Percentiles rank a stretch among this genome's conserved stretches.
Conservation (phyloP, 805 yeast species). For the Lipomyces japonicus region DNA sequence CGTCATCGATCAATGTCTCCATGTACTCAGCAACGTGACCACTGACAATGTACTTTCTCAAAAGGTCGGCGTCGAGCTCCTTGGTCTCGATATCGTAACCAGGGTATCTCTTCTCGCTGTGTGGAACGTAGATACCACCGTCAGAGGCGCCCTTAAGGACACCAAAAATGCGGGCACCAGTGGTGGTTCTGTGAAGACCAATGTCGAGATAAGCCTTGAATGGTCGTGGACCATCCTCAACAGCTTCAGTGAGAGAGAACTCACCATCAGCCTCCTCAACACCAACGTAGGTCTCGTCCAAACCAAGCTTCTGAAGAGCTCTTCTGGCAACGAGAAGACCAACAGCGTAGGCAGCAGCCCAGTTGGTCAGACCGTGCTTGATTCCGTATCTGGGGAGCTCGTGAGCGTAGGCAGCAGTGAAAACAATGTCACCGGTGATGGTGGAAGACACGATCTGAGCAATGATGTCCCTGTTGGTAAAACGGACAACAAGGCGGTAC, state of each 20-base stretch:
- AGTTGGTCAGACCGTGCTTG: conserved; percentile 97
- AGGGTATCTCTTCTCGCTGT: conserved; percentile 99
- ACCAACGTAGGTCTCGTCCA: conserved; percentile 97
- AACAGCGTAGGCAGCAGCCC: conserved; percentile 99
- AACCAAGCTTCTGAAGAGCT: conserved; percentile 94
- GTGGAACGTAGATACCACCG: conserved; percentile 99
- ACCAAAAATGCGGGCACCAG: conserved; percentile 99
- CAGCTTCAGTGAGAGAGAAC: conserved; percentile 97
- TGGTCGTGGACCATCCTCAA: conserved; percentile 99
- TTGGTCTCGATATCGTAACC: conserved; percentile 99
- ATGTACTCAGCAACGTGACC: conserved; percentile 99
- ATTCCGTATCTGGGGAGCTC: conserved; percentile 98
- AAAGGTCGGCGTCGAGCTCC: conserved; percentile 94
- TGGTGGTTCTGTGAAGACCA: conserved; percentile 99
- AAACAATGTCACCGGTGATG: conserved; percentile 93
- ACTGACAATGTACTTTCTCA: conserved; percentile 99
- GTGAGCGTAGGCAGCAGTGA: conserved; percentile 97
- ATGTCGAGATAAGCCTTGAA: conserved; percentile 99
- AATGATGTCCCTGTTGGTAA: conserved; percentile 99
- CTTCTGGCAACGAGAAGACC: conserved; percentile 99
- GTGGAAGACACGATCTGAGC: conserved; percentile 96
- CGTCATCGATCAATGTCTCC: conserved; percentile 99
- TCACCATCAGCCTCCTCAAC: conserved; percentile 99
- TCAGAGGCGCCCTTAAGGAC: conserved; percentile 99
- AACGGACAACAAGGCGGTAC: conserved; percentile 98